A percentile compares a stretch with the other conserved stretches of the same genome.
Evolutionary conservation across 208 protist genomes (phyloP).

Genomic region (Acanthamoeba castellanii): DNA sequence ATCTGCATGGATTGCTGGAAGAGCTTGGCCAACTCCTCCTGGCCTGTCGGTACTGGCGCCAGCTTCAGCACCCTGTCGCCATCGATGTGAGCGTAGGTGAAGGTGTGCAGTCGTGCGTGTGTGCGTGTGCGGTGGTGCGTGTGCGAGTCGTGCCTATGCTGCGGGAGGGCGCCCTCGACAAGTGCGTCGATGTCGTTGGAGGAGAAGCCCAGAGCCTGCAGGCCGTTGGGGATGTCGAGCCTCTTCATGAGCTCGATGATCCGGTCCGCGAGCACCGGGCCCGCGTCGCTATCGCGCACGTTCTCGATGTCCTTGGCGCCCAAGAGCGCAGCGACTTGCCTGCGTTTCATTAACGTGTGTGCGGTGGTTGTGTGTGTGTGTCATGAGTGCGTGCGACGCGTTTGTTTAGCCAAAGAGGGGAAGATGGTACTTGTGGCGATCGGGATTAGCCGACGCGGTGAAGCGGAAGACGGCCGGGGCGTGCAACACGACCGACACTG

Average conservation of each 20-base stretch:
- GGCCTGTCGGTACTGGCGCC: constrained; percentile 62
- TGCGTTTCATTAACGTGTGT: background rate
- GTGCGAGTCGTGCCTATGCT: constrained; percentile 32
- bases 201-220: constrained; percentile 79
- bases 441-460: constrained; percentile 75
- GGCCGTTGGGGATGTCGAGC: constrained; percentile 81
- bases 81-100: constrained; percentile 41
- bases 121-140: background rate
- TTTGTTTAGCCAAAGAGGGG: background rate
- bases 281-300: background rate
- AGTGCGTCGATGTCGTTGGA: constrained; percentile 76
- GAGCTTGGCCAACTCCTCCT: constrained; percentile 59
- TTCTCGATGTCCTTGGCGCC: background rate
- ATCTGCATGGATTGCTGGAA: constrained; percentile 74
- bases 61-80: constrained; percentile 76
- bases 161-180: constrained; percentile 79
- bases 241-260: constrained; percentile 80
- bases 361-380: background rate
- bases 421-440: constrained; percentile 41
- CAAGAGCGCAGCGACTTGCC: constrained; percentile 49
- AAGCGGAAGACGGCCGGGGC: constrained; percentile 85
- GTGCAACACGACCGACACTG: constrained; percentile 80
- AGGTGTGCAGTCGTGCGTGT: background rate
- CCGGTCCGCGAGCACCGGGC: constrained; percentile 71
- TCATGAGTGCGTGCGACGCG: too few relatives aligned